These are phyloP conservation scores for Bonia amplexicaulis DNA, from an alignment of 176 grass and related monocot genomes.

Conservation along the genomic window DNA sequence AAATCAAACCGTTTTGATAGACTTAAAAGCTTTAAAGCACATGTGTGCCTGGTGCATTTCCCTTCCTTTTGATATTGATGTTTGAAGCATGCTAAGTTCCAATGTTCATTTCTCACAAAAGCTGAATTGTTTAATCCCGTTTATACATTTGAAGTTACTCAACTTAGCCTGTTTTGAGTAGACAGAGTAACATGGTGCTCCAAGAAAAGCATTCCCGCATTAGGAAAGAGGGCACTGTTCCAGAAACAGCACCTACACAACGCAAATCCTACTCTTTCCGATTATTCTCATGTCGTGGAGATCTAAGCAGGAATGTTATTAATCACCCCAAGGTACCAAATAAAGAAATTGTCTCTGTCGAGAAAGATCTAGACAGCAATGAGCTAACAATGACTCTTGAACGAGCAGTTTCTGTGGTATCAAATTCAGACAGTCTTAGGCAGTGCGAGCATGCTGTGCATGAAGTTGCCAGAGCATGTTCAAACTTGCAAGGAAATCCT, in stretches of 20 bases:
- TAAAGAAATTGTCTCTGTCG: slow-evolving; percentile 43
- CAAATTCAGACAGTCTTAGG: slow-evolving; percentile 65
- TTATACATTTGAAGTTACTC: slow-evolving; percentile 24
- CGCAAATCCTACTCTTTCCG: slow-evolving; percentile 74
- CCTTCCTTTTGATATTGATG: background rate
- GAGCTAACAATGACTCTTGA: slow-evolving; percentile 50
- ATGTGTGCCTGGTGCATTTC: background rate
- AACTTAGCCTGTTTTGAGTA: slow-evolving; percentile 83
- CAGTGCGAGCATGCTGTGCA: slow-evolving; percentile 66
- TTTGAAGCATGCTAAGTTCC: slow-evolving; percentile 7
- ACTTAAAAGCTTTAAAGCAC: background rate
- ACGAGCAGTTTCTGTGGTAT: slow-evolving; percentile 66
- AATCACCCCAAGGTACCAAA: slow-evolving; percentile 55
- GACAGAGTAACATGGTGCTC: slow-evolving; percentile 88
- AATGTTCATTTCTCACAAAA: background rate
- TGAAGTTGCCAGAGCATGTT: slow-evolving; percentile 68
- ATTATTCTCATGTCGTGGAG: slow-evolving; percentile 70
- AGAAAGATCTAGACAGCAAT: slow-evolving; percentile 39
- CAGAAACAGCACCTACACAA: slow-evolving; percentile 32
- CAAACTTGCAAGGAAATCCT: slow-evolving; percentile 42
- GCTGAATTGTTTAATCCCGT: background rate
- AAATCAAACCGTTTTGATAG: background rate
- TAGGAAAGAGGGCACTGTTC: slow-evolving; percentile 32
- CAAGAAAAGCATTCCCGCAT: slow-evolving; percentile 37
- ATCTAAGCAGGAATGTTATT: slow-evolving; percentile 65